These are phyloP conservation scores for Corymbia citriodora DNA, from an alignment of 441 rosid genomes.

Conservation along the genomic window DNA sequence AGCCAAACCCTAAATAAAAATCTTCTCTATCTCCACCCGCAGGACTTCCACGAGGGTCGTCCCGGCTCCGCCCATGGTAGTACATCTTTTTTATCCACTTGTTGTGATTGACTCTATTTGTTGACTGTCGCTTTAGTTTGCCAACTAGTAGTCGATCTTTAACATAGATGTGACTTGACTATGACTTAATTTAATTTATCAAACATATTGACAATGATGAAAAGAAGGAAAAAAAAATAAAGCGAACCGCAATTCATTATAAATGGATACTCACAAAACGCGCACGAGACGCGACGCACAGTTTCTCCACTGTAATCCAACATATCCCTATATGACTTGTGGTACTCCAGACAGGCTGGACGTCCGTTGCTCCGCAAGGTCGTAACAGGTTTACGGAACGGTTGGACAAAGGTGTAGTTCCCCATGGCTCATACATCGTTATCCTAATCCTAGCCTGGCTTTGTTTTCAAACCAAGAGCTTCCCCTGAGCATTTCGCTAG, in stretches of 20 bases:
- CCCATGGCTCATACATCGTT: not conserved
- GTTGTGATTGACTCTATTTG: not conserved
- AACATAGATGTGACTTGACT: not conserved
- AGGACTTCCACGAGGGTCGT: not conserved
- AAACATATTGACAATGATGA: not conserved
- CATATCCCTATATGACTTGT: not conserved
- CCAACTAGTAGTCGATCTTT: not conserved
- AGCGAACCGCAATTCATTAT: fast-evolving
- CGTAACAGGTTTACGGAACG: not conserved
- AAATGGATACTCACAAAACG: not conserved
- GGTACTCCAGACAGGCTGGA: not conserved
- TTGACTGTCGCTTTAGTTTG: not conserved
- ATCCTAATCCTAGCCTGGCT: not conserved
- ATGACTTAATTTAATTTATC: not conserved
- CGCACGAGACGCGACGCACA: not conserved
- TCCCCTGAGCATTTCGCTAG: not conserved
- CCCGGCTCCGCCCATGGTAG: not conserved
- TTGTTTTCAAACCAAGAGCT: not conserved
- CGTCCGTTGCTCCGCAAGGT: not conserved
- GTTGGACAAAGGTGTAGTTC: not conserved
- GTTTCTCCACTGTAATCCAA: fast-evolving
- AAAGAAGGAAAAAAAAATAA: not conserved
- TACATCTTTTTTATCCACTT: not conserved
- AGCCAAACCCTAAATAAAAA: not conserved
- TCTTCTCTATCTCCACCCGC: not conserved